A percentile compares a stretch with the other conserved stretches of the same genome.
These are phyloP conservation scores for Exutisphaerella laricina DNA, from an alignment of 2,329 filamentous ascomycete species.

Conservation along the genomic window DNA sequence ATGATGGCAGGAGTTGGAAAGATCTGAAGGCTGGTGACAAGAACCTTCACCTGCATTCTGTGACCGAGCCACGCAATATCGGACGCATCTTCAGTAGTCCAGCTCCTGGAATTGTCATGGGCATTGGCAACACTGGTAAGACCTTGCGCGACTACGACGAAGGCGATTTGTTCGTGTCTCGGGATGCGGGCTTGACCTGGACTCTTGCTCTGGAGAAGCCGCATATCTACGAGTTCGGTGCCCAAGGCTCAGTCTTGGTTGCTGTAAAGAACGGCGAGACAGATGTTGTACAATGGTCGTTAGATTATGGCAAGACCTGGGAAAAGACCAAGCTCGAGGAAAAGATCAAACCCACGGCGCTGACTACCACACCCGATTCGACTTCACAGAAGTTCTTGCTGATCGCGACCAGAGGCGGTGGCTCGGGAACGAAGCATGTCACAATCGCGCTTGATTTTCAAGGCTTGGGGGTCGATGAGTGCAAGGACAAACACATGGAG, in stretches of 20 bases:
- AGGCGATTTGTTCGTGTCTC: constrained; percentile 79
- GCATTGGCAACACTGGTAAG: constrained; percentile 81
- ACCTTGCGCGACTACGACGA: constrained; percentile 64
- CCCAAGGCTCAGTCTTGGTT: constrained; percentile 82
- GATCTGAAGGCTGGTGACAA: constrained; percentile 61
- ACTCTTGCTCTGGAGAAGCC: constrained; percentile 66
- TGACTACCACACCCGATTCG: constrained; percentile 89
- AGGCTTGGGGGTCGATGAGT: constrained; percentile 72
- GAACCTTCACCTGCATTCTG: constrained; percentile 80
- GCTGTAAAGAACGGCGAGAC: constrained; percentile 69
- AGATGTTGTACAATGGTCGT: constrained; percentile 66
- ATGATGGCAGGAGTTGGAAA: constrained; percentile 85
- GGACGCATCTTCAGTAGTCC: constrained; percentile 90
- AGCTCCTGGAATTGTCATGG: constrained; percentile 90
- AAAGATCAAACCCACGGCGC: constrained; percentile 63
- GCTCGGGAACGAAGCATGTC: constrained; percentile 47
- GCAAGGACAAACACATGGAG: constrained; percentile 72
- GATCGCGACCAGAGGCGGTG: constrained; percentile 55
- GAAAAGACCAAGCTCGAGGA: constrained; percentile 61
- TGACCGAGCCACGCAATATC: constrained; percentile 75
- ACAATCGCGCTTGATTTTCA: constrained; percentile 78
- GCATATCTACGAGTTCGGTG: constrained; percentile 94
- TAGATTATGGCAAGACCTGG: constrained; percentile 88
- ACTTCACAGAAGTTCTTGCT: constrained; percentile 88
- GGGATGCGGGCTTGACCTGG: constrained; percentile 87